Evolutionary conservation across 345 rosid genomes (phyloP).

Genomic region (Syzygium grande): DNA sequence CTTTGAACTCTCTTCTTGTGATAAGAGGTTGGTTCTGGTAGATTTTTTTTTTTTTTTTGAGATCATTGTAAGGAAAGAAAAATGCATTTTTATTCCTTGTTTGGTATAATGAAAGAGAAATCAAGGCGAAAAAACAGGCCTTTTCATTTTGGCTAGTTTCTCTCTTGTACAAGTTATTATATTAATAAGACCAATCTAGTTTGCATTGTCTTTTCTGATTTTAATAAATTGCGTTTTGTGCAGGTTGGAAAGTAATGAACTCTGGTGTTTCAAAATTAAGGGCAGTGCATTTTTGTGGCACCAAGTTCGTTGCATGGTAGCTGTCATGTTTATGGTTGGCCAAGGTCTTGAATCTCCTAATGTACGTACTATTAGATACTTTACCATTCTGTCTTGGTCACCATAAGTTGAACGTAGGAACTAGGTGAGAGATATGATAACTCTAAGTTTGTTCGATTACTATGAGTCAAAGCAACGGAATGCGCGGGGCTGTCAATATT

Average conservation of each 20-base stretch:
- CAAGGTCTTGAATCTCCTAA: constrained; percentile 73
- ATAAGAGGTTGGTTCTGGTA: constrained; percentile 48
- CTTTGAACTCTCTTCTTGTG: constrained; percentile 54
- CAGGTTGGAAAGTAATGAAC: constrained; percentile 63
- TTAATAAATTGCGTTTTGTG: constrained; percentile 3
- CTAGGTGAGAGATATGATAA: not conserved
- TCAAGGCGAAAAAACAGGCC: not conserved
- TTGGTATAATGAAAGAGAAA: not conserved
- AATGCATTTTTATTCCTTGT: not conserved
- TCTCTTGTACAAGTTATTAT: not conserved
- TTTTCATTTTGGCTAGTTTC: not conserved
- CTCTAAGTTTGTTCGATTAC: not conserved
- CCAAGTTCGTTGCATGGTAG: constrained; percentile 89
- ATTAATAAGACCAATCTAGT: not conserved
- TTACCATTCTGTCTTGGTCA: not conserved
- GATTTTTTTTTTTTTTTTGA: not conserved
- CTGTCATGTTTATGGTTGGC: constrained; percentile 90
- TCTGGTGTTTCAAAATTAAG: constrained; percentile 54
- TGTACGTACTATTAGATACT: constrained; percentile 35
- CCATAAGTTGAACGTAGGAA: constrained; percentile 2
- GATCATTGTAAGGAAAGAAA: not conserved
- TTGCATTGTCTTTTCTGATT: not conserved
- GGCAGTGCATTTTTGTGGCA: constrained; percentile 98
- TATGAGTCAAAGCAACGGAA: not conserved
- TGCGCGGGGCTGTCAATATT: not conserved